Conservation (phyloP, 805 yeast genomes). For the Kodamaea neixiangensis region DNA sequence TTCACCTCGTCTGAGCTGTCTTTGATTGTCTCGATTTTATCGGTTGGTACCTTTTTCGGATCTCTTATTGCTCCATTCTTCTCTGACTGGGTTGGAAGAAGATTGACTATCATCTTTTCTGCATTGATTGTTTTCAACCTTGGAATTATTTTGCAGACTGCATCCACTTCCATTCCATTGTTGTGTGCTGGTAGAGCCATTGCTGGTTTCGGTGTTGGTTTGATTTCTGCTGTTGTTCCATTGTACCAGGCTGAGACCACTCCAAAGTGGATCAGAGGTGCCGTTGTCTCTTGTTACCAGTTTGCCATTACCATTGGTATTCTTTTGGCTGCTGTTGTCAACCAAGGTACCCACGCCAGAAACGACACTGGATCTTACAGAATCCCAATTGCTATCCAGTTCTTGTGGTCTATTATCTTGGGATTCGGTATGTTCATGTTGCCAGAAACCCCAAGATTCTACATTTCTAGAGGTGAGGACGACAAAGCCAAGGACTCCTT, state of each 20-base stretch:
- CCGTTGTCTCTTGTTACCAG: slow-evolving; percentile 42
- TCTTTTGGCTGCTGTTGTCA: slow-evolving; percentile 38
- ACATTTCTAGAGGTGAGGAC: slow-evolving; percentile 28
- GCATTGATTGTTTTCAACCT: slow-evolving; percentile 37
- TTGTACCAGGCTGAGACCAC: slow-evolving; percentile 43
- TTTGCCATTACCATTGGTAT: slow-evolving; percentile 43
- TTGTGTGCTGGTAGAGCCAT: slow-evolving; percentile 42
- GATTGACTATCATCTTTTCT: slow-evolving; percentile 37
- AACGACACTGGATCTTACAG: slow-evolving; percentile 41
- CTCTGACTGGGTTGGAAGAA: slow-evolving; percentile 41
- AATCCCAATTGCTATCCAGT: slow-evolving; percentile 43
- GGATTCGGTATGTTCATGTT: slow-evolving; percentile 33
- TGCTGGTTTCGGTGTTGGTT: slow-evolving; percentile 46
- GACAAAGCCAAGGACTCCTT: slow-evolving; percentile 32
- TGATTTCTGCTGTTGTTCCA: slow-evolving; percentile 42
- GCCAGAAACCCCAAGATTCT: slow-evolving; percentile 45
- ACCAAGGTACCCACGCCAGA: slow-evolving; percentile 36
- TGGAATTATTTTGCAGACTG: slow-evolving; percentile 42
- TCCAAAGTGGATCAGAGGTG: slow-evolving; percentile 48
- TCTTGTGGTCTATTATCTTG: slow-evolving; percentile 36
- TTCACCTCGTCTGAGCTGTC: slow-evolving; percentile 25
- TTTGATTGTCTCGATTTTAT: slow-evolving; percentile 32
- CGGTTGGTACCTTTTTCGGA: slow-evolving; percentile 47
- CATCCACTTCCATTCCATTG: slow-evolving; percentile 34
- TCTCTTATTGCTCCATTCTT: slow-evolving; percentile 38